These are phyloP conservation scores for Crotalaria pallida DNA, from an alignment of 306 rosid species.

Conservation along the genomic window DNA sequence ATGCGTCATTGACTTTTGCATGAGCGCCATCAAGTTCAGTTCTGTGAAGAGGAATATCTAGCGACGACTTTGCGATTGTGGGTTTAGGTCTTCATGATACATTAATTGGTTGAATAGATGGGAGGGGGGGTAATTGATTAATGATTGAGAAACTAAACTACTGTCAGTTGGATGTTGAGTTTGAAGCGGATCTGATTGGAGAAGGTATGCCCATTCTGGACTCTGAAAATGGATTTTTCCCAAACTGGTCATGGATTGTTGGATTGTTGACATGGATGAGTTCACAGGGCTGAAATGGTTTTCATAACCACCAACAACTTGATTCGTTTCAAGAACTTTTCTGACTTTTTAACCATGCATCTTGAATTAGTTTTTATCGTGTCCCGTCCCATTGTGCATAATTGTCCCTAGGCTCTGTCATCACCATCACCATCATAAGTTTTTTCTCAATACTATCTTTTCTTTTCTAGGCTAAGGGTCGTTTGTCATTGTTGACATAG, in stretches of 20 bases:
- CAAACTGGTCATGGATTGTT: conserved; percentile 23
- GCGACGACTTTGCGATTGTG: conserved; percentile 32
- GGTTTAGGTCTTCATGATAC: conserved; percentile 28
- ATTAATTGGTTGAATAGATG: conserved; percentile 23
- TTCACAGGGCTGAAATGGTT: conserved; percentile 23
- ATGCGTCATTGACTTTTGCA: conserved; percentile 77
- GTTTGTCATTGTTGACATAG: conserved; percentile 31
- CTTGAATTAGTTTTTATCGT: conserved; percentile 8
- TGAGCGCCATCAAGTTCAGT: conserved; percentile 51
- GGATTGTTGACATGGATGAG: conserved; percentile 25
- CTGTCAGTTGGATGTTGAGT: conserved; percentile 24
- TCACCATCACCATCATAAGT: conserved; percentile 20
- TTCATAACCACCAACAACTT: conserved; percentile 21
- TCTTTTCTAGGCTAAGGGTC: conserved; percentile 20
- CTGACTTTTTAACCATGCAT: conserved; percentile 41
- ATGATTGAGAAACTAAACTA: conserved; percentile 17
- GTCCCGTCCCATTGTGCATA: conserved; percentile 16
- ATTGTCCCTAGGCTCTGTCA: conserved; percentile 18
- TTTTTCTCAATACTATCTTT: conserved; percentile 18
- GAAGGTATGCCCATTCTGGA: conserved; percentile 13
- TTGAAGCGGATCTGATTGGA: not conserved
- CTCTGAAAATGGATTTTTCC: conserved; percentile 18
- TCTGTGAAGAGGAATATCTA: conserved; percentile 53
- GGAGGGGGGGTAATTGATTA: conserved; percentile 25
- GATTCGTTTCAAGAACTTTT: conserved; percentile 24